Base-by-base conservation (phyloP, 768 basidiomycete genomes). In the Tylopilus intermedius region DNA sequence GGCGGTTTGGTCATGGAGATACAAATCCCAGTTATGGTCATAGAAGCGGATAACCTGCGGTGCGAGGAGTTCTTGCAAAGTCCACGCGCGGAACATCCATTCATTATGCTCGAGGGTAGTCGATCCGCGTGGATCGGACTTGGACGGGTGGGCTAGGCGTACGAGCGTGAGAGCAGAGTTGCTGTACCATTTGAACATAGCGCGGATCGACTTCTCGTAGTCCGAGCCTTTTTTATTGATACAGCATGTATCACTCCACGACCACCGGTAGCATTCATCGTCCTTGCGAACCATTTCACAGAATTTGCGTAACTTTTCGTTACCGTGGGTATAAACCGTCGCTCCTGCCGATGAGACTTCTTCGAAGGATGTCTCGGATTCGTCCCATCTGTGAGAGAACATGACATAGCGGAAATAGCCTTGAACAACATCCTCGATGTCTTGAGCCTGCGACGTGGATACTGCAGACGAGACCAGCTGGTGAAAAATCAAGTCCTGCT, bases 41-140 rank as follows among this genome's bases (percentile, higher is more conserved):
- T 60, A 59, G 30, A 60, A 56, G 6, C 57, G 59, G 32, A 60
- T 50, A 32, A 50, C 39, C 8, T 43, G 15, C 5, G 59, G 50
- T 46, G 37, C 2, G 2, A 37, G 35, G 14, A 37, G 35, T 37
- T 37, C 35, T 37, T 37, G 35, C 35, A 37, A 37, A 0, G 59
- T 60, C 59, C 59, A 60, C 0, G 51, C 49, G 5, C 59, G 59
- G 18, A 38, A 42, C 51, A 60, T 59, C 59, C 59, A 60, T 24
- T 42, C 22, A 29, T 53, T 59, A n/a, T 55, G 26, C 32, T 45
- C 43, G 21, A 60, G 49, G 24, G 2, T 24, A 24, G 24, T 24
- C 24, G 24, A 14, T 15, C 14, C 5, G 6, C 0, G 35, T 37
- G 35, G 14, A 37, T 15, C 1, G 35, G 35, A 37, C 15, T 5